Evolutionary conservation across 805 yeast genomes (phyloP).

Genomic region (Candida hungchunana): DNA sequence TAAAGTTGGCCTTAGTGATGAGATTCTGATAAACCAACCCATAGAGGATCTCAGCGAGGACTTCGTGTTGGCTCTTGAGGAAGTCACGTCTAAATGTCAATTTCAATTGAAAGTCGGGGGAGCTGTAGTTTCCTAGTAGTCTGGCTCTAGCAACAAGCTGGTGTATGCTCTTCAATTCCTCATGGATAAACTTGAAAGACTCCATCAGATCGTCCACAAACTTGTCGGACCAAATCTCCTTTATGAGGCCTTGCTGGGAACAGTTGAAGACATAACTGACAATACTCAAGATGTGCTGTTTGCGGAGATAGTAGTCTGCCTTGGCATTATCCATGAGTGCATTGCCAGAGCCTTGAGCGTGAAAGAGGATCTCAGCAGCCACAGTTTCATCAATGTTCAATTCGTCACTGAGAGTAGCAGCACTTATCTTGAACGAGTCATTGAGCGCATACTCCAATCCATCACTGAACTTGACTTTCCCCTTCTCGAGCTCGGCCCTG

Average conservation of each 20-base stretch:
- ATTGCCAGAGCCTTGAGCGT: conserved; percentile 43
- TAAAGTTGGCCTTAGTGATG: conserved; percentile 33
- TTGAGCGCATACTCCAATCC: conserved; percentile 56
- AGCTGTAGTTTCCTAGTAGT: conserved; percentile 47
- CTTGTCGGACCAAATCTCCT: conserved; percentile 18
- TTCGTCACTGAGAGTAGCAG: conserved; percentile 56
- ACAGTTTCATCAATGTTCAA: conserved; percentile 73
- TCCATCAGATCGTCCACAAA: conserved; percentile 42
- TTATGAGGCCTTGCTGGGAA: conserved; percentile 25
- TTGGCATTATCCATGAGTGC: conserved; percentile 57
- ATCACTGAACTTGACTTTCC: conserved; percentile 45
- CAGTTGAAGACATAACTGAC: conserved; percentile 37
- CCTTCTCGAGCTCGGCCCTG: conserved; percentile 42
- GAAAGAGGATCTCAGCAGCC: conserved; percentile 63
- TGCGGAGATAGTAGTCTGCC: conserved; percentile 62
- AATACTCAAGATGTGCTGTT: conserved; percentile 70
- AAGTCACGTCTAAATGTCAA: conserved; percentile 58
- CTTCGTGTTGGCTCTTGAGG: conserved; percentile 64
- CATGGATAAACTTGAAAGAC: conserved; percentile 57
- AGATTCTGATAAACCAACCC: conserved; percentile 42
- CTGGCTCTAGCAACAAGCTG: conserved; percentile 47
- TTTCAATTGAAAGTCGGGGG: conserved; percentile 41
- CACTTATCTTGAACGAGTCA: conserved; percentile 56
- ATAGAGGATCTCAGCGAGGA: conserved; percentile 59
- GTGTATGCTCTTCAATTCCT: conserved; percentile 48